Evolutionary conservation across 1,284 basidiomycete genomes (phyloP).

Genomic region (Pholiota adiposa): DNA sequence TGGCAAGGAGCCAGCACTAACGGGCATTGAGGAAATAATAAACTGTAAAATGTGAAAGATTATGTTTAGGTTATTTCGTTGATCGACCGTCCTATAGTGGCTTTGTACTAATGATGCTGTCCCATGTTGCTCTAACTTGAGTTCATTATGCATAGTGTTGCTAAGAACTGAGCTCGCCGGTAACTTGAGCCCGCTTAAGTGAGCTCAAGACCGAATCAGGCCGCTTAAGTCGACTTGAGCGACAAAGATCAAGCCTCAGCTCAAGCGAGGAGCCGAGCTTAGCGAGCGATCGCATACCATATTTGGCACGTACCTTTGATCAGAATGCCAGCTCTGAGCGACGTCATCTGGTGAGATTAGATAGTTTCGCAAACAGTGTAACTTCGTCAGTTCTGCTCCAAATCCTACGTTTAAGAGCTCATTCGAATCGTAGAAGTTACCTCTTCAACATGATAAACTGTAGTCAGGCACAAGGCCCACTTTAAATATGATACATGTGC

Average conservation of each 20-base stretch:
- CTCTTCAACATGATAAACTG: not conserved
- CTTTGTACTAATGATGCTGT: conserved; percentile 23
- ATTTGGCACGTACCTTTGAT: no score
- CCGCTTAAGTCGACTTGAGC: no score
- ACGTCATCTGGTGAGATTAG: not conserved
- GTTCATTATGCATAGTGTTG: no score
- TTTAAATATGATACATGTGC: not conserved
- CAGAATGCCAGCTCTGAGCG: no score
- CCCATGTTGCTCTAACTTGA: not conserved
- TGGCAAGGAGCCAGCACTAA: conserved; percentile 80
- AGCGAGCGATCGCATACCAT: no score
- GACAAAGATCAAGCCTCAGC: no score
- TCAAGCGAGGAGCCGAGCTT: no score
- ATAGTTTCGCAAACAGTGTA: not conserved
- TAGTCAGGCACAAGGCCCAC: not conserved
- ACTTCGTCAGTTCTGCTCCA: not conserved
- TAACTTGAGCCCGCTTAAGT: no score
- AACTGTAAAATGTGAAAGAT: conserved; percentile 21
- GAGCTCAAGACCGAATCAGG: no score
- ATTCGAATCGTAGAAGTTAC: not conserved
- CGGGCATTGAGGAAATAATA: conserved; percentile 27
- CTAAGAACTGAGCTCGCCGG: no score
- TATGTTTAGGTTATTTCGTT: conserved; percentile 26
- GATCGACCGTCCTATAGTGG: conserved; percentile 23
- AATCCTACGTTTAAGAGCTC: not conserved